A percentile compares a stretch with the other conserved stretches of the same genome.
Conservation (phyloP, 345 rosid genomes). For the Excoecaria cochinchinensis region DNA sequence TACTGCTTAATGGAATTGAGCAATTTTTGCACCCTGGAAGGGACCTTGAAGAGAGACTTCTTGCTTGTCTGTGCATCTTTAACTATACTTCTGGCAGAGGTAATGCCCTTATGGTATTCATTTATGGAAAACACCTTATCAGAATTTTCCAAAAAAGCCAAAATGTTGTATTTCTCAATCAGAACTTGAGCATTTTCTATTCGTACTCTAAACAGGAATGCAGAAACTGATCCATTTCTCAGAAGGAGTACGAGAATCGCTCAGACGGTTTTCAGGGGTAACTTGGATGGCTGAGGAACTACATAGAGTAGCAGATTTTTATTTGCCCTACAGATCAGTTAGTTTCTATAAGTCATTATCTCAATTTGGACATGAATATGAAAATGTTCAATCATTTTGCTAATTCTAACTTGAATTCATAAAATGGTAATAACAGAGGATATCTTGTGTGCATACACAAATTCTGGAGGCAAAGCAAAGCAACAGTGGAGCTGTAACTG, state of each 20-base stretch:
- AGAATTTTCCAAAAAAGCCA: no score
- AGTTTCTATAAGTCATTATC: slow-evolving; percentile 17
- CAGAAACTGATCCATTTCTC: slow-evolving; percentile 74
- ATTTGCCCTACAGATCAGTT: slow-evolving; percentile 70
- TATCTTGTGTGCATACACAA: slow-evolving; percentile 93
- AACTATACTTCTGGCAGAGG: slow-evolving; percentile 90
- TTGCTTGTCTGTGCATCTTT: slow-evolving; percentile 82
- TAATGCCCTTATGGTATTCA: slow-evolving; percentile 15
- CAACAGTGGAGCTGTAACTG: slow-evolving; percentile 72
- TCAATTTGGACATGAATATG: no score
- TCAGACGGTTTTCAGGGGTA: slow-evolving; percentile 77
- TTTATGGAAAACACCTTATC: no score
- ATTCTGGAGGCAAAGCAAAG: slow-evolving; percentile 59
- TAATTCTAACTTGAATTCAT: neutral
- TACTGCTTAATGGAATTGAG: slow-evolving; percentile 59
- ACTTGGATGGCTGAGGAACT: slow-evolving; percentile 97
- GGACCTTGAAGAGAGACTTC: slow-evolving; percentile 78
- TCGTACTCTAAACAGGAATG: slow-evolving; percentile 50
- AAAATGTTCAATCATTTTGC: no score
- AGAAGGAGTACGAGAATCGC: slow-evolving; percentile 81
- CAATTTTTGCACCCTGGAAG: slow-evolving; percentile 81
- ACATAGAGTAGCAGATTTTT: slow-evolving; percentile 75
- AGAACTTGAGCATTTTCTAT: slow-evolving; percentile 12
- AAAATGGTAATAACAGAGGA: slow-evolving; percentile 56
- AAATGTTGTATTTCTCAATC: neutral